Evolutionary conservation across 176 grass and related monocot species (phyloP), one percentile per base, ranked within the genome.

Genomic region (Thalia dealbata): DNA sequence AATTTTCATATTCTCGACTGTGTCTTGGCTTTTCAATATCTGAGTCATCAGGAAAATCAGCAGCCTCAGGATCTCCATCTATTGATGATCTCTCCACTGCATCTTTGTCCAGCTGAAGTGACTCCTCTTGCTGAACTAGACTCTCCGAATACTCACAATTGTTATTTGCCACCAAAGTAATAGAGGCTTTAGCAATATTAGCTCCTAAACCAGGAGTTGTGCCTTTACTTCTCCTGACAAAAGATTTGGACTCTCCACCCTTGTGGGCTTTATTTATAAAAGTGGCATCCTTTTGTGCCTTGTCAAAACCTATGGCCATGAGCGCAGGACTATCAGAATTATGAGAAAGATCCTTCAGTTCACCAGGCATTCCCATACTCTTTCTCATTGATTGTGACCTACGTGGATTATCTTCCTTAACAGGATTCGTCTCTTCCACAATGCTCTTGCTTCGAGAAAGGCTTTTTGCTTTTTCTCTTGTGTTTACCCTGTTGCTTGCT

Each of bases 321-420:
- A 81, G 72, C 78, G 85, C 82, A 82, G 62, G 70, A 52, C 70
- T 63, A 59, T 85, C 87, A 69, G 86, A 88, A 83, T 78, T 81
- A 52, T 73, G 81, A 73, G 90, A 88, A 81, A 86, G 72, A 58
- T 89, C 88, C 82, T 88, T 91, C 60, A 95, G 71, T 81, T 91
- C 90, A 70, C 63, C 74, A 85, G 83, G 73, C 52, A 69, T 46
- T 79, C 79, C 69, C 45, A 63, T 67, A 78, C 70, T 76, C 78
- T 93, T 93, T 79, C 83, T 89, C 90, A 95, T 95, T 76, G 95
- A 99, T 41, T 85, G 90, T 30, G 90, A 81, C 69, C 81, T 86
- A 67, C 72, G 74, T 24, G 90, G 84, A 60, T 86, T 87, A 78
- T 91, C 88, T 76, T 92, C 89, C 72, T 91, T 95, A 67, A 77